Evolutionary conservation across 106 monocot genomes (phyloP).

Genomic region (Apostasia shenzhenica): DNA sequence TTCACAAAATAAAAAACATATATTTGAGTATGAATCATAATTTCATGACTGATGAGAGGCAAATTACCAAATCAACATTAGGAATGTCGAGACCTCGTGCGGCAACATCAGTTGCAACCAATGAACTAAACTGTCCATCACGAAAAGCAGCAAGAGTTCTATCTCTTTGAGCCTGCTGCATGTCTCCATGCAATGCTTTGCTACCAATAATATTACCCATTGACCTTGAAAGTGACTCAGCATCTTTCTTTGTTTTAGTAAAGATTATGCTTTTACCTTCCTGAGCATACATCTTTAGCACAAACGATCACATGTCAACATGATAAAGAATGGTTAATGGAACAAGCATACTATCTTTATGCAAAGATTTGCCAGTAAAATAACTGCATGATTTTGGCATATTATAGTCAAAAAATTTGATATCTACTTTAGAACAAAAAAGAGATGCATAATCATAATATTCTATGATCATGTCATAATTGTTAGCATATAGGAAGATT

Average conservation of each 20-base stretch:
- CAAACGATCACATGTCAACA: not conserved
- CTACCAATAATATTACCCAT: slow-evolving; percentile 38
- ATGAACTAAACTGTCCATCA: slow-evolving; percentile 30
- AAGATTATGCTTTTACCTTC: slow-evolving; percentile 50
- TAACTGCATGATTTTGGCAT: too few relatives aligned
- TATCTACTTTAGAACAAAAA: too few relatives aligned
- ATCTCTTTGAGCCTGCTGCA: slow-evolving; percentile 43
- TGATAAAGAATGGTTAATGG: not conserved
- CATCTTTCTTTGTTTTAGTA: slow-evolving; percentile 43
- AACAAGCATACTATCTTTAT: too few relatives aligned
- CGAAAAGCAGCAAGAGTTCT: slow-evolving; percentile 35
- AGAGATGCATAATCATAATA: too few relatives aligned
- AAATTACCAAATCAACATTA: slow-evolving; percentile 26
- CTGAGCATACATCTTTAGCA: slow-evolving; percentile 27
- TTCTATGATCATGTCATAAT: too few relatives aligned
- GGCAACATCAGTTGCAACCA: slow-evolving; percentile 54
- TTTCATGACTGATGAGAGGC: not conserved
- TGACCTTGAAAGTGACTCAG: slow-evolving; percentile 31
- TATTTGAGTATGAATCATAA: not conserved
- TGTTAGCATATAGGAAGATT: too few relatives aligned
- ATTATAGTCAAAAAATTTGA: too few relatives aligned
- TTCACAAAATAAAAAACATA: not conserved
- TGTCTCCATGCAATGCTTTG: slow-evolving; percentile 43
- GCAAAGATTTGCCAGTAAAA: too few relatives aligned
- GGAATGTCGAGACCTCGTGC: slow-evolving; percentile 51